Conservation (phyloP, 805 yeast genomes). For the Candida fluviatilis region DNA sequence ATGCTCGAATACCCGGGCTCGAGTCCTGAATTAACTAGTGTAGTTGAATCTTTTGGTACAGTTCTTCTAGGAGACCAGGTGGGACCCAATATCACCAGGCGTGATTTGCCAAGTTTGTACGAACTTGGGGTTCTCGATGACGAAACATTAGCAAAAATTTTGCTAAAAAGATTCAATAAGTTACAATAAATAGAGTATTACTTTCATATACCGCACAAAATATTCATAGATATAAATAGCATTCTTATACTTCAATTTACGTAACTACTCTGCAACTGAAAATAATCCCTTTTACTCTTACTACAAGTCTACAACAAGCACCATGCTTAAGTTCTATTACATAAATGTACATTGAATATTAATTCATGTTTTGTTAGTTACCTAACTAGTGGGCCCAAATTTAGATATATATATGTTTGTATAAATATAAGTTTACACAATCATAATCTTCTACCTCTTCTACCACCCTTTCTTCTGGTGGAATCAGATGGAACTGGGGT, state of each 20-base stretch:
- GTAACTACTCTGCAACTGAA: background rate
- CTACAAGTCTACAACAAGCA: too few species aligned
- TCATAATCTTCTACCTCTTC: conserved; percentile 99
- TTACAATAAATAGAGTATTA: too few species aligned
- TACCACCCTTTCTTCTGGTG: conserved; percentile 99
- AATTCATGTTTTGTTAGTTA: conserved; percentile 7
- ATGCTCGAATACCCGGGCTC: background rate
- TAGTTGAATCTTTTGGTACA: background rate
- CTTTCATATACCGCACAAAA: too few species aligned
- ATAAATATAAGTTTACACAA: conserved; percentile 11
- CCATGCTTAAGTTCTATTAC: conserved; percentile 2
- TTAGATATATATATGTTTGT: conserved; percentile 5
- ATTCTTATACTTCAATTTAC: too few species aligned
- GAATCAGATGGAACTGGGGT: conserved; percentile 99
- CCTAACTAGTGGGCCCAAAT: conserved; percentile 3
- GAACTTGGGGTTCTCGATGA: background rate
- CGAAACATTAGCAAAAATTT: too few species aligned
- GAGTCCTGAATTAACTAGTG: background rate
- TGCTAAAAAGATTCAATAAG: too few species aligned
- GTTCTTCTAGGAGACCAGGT: background rate
- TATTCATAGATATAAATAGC: too few species aligned
- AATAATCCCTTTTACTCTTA: too few species aligned
- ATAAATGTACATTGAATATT: conserved; percentile 6
- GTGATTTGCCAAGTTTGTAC: background rate
- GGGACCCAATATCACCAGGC: background rate